Conservation (phyloP, 2,329 filamentous ascomycete species). For the Cladorrhinum sp. region DNA sequence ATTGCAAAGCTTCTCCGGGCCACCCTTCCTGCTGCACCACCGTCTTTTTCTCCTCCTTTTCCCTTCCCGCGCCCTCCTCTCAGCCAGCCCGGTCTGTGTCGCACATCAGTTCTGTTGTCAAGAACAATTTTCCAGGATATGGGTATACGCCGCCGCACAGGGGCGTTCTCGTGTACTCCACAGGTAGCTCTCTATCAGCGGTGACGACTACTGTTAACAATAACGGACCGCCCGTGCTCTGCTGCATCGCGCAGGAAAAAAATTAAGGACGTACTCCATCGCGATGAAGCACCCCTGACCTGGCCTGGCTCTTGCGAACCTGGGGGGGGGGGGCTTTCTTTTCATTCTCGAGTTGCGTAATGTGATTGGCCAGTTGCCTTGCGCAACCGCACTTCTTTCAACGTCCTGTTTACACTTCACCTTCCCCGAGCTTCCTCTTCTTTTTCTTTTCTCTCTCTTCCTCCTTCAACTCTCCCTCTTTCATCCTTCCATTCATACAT, state of each 20-base stretch:
- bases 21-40: background rate
- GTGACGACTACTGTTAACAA: background rate
- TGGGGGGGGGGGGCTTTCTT: constrained; percentile 13
- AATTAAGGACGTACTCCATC: background rate
- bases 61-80: background rate
- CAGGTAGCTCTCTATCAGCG: background rate
- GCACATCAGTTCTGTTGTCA: background rate
- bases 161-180: background rate
- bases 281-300: constrained; percentile 3
- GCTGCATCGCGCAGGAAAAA: constrained; percentile 6
- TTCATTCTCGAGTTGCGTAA: constrained; percentile 8
- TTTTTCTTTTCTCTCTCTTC: constrained; percentile 14
- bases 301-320: constrained; percentile 1
- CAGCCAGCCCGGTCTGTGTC: background rate
- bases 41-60: background rate
- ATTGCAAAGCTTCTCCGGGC: constrained; percentile 4
- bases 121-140: background rate
- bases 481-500: constrained; percentile 4
- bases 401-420: constrained; percentile 25
- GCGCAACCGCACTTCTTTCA: constrained; percentile 27
- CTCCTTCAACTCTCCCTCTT: constrained; percentile 11
- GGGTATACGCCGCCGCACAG: background rate
- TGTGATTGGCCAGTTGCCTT: constrained; percentile 31
- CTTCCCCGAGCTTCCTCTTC: constrained; percentile 18
- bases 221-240: background rate